A percentile compares a stretch with the other conserved stretches of the same genome.
Conservation (phyloP, 2,329 filamentous ascomycete genomes). For the Fusarium papillatum region DNA sequence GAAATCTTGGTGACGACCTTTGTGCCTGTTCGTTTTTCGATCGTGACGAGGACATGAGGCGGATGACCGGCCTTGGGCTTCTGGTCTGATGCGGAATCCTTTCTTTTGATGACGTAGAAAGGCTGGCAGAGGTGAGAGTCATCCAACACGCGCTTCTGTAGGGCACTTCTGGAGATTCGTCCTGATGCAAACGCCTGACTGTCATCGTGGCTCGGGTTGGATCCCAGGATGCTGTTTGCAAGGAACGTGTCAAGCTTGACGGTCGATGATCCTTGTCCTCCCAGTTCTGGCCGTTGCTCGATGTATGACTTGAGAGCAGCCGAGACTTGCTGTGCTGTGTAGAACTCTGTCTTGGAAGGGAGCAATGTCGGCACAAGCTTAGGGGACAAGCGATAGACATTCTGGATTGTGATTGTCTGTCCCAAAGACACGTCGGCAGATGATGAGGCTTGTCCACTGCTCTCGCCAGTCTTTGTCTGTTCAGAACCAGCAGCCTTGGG, state of each 20-base stretch:
- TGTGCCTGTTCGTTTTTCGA: constrained; percentile 40
- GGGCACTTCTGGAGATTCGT: constrained; percentile 31
- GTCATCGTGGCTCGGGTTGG: constrained; percentile 35
- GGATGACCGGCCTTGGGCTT: constrained; percentile 37
- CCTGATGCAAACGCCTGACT: constrained; percentile 29
- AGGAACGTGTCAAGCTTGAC: constrained; percentile 37
- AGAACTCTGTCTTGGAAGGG: constrained; percentile 39
- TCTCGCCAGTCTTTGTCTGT: not conserved
- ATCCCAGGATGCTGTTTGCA: constrained; percentile 35
- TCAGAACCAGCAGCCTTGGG: constrained; percentile 6
- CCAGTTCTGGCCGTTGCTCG: constrained; percentile 32
- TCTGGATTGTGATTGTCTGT: constrained; percentile 32
- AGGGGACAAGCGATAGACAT: constrained; percentile 31
- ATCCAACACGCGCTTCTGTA: constrained; percentile 36
- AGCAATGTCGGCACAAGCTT: constrained; percentile 37
- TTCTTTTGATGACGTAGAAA: constrained; percentile 32
- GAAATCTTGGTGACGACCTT: constrained; percentile 41
- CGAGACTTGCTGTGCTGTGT: constrained; percentile 32
- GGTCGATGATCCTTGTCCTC: constrained; percentile 30
- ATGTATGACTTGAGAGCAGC: constrained; percentile 38
- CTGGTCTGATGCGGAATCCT: constrained; percentile 19
- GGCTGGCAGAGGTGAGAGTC: constrained; percentile 37
- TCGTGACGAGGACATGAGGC: constrained; percentile 32
- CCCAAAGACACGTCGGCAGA: constrained; percentile 8
- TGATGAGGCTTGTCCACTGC: not conserved